Evolutionary conservation across 2,329 filamentous ascomycete species (phyloP).

Genomic region (Fusarium temperatum): DNA sequence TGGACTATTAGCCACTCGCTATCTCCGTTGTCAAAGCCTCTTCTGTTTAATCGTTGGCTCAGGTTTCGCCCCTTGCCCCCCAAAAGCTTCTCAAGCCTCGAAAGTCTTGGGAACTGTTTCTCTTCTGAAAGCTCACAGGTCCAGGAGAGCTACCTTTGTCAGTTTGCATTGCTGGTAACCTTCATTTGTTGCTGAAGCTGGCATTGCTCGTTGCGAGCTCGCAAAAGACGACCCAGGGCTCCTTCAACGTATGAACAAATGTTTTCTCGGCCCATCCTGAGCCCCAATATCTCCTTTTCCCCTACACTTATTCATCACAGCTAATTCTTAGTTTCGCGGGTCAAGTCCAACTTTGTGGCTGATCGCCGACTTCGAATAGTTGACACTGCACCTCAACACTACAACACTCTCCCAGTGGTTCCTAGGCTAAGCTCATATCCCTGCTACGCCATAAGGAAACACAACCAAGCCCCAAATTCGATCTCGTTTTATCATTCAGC

Average conservation of each 20-base stretch:
- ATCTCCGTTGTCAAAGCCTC: constrained; percentile 31
- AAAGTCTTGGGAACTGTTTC: constrained; percentile 15
- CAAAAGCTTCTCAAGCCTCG: constrained; percentile 22
- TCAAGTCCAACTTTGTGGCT: constrained; percentile 20
- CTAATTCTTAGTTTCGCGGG: constrained; percentile 8
- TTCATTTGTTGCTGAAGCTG: constrained; percentile 15
- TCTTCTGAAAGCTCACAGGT: constrained; percentile 28
- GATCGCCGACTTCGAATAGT: constrained; percentile 13
- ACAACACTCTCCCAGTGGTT: constrained; percentile 6
- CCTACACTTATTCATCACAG: not conserved
- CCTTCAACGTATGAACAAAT: not conserved
- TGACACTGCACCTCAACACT: constrained; percentile 18
- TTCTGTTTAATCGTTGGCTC: constrained; percentile 27
- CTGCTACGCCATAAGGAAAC: constrained; percentile 34
- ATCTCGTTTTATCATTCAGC: constrained; percentile 14
- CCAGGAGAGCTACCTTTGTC: constrained; percentile 22
- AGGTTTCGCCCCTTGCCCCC: constrained; percentile 32
- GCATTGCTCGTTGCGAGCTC: constrained; percentile 13
- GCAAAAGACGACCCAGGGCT: not conserved
- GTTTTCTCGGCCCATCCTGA: not conserved
- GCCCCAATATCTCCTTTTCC: not conserved
- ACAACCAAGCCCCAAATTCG: constrained; percentile 14
- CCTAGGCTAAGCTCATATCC: constrained; percentile 28
- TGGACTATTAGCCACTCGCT: constrained; percentile 37
- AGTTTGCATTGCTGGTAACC: constrained; percentile 15